These are phyloP conservation scores for Pseudopithomyces maydicus DNA, from an alignment of 2,329 filamentous ascomycete species.

Conservation along the genomic window DNA sequence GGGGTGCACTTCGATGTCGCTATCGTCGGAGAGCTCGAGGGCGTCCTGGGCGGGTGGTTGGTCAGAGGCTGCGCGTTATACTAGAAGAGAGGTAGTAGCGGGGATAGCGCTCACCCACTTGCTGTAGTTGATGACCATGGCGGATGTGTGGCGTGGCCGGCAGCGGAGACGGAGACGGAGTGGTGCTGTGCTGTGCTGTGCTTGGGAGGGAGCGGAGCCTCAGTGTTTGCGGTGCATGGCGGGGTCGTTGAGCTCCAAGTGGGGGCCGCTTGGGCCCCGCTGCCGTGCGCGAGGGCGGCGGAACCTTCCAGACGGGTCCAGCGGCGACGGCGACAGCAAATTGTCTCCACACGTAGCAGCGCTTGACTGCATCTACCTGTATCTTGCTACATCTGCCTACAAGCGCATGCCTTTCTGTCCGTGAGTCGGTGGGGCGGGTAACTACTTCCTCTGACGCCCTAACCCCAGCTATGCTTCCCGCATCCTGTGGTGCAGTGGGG, in stretches of 20 bases:
- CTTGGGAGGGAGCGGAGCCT: background rate
- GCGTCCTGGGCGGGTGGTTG: conserved; percentile 66
- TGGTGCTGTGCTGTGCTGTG: conserved; percentile 16
- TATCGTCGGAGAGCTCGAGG: conserved; percentile 96
- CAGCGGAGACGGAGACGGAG: conserved; percentile 2
- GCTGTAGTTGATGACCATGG: conserved; percentile 70
- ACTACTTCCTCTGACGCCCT: too few relatives aligned
- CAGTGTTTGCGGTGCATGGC: conserved; percentile 1
- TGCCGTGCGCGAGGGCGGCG: background rate
- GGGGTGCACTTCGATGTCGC: conserved; percentile 96
- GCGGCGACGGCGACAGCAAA: too few relatives aligned
- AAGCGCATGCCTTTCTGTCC: too few relatives aligned
- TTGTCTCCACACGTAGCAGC: too few relatives aligned
- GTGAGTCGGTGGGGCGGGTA: too few relatives aligned
- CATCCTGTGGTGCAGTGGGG: background rate
- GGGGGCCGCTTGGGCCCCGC: conserved; percentile 9
- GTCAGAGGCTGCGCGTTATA: conserved; percentile 12
- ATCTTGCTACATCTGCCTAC: too few relatives aligned
- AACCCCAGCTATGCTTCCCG: too few relatives aligned
- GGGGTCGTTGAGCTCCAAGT: conserved; percentile 9
- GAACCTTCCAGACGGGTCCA: background rate
- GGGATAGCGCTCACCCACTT: conserved; percentile 65
- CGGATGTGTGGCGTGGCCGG: background rate
- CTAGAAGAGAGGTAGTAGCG: background rate
- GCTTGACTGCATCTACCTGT: too few relatives aligned